These are phyloP conservation scores for Coemansia sp. DNA, from an alignment of 192 early-diverging fungal species.

Conservation along the genomic window DNA sequence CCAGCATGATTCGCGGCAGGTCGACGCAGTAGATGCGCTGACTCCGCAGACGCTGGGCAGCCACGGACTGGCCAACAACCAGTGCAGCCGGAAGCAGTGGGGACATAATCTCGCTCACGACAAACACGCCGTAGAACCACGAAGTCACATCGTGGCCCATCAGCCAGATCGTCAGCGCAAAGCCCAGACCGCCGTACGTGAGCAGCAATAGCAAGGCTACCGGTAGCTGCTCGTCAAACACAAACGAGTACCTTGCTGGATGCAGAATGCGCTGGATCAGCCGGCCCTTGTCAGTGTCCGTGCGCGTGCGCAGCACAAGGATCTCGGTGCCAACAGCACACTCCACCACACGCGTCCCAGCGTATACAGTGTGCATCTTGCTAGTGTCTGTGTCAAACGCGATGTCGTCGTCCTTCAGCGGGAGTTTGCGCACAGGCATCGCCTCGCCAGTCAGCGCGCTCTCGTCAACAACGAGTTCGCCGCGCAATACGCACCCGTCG, in stretches of 20 bases:
- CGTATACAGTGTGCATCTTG: slow-evolving; percentile 65
- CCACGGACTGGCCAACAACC: slow-evolving; percentile 72
- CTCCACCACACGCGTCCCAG: slow-evolving; percentile 70
- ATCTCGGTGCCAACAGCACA: slow-evolving; percentile 58
- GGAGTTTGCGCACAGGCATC: slow-evolving; percentile 74
- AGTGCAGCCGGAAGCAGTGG: slow-evolving; percentile 73
- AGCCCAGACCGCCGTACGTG: slow-evolving; percentile 65
- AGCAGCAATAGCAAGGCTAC: slow-evolving; percentile 66
- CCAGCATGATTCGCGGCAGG: slow-evolving; percentile 68
- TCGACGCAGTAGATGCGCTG: slow-evolving; percentile 75
- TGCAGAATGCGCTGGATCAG: slow-evolving; percentile 77
- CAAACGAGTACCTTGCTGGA: slow-evolving; percentile 68
- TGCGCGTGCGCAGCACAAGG: slow-evolving; percentile 66
- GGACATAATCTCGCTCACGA: slow-evolving; percentile 67
- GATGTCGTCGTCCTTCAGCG: slow-evolving; percentile 58
- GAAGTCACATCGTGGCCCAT: slow-evolving; percentile 64
- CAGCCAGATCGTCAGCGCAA: slow-evolving; percentile 58
- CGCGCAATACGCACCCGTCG: slow-evolving; percentile 68
- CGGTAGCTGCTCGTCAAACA: slow-evolving; percentile 79
- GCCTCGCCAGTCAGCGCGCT: slow-evolving; percentile 77
- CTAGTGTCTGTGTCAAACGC: slow-evolving; percentile 30
- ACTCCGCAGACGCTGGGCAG: slow-evolving; percentile 60
- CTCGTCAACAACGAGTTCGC: slow-evolving; percentile 75
- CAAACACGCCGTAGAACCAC: slow-evolving; percentile 78
- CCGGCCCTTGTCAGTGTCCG: slow-evolving; percentile 65